phyloP scores from a whole-genome alignment of 768 basidiomycete species.

The Trametes cingulata region DNA sequence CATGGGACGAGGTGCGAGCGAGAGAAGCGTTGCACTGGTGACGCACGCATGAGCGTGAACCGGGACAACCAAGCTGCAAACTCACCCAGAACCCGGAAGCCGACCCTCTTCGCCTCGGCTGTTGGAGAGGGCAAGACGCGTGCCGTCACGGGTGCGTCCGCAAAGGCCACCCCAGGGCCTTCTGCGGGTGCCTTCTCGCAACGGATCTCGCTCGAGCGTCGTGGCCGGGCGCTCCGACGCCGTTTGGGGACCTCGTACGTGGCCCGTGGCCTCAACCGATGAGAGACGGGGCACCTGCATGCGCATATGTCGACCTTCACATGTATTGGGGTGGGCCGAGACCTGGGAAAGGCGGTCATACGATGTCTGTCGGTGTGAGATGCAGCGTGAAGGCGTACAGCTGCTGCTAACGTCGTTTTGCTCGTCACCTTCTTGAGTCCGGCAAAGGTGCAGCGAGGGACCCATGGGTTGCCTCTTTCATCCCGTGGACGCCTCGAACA shows the following conservation, averaged over 20 bases:
- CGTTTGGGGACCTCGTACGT: background rate
- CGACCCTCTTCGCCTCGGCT: background rate
- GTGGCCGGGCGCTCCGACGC: background rate
- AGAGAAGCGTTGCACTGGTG: background rate
- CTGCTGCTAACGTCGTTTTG: background rate
- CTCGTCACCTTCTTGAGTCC: background rate
- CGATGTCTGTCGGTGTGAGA: background rate
- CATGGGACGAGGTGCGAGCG: background rate
- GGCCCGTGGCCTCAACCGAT: background rate
- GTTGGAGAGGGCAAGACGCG: background rate
- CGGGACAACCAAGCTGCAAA: background rate
- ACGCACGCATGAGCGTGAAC: background rate
- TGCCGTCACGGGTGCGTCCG: constrained; percentile 5
- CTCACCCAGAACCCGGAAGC: background rate
- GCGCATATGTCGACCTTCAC: constrained; percentile 5
- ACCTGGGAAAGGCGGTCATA: background rate
- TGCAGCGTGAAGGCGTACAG: background rate
- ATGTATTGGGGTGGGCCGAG: background rate
- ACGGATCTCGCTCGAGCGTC: background rate
- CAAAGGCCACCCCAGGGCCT: background rate
- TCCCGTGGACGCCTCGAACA: constrained; percentile 1
- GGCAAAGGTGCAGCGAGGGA: background rate
- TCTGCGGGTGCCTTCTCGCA: background rate
- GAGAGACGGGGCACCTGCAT: background rate
- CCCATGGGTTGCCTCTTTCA: background rate